Evolutionary conservation across 768 basidiomycete species (phyloP).

Genomic region (Russula sp.): DNA sequence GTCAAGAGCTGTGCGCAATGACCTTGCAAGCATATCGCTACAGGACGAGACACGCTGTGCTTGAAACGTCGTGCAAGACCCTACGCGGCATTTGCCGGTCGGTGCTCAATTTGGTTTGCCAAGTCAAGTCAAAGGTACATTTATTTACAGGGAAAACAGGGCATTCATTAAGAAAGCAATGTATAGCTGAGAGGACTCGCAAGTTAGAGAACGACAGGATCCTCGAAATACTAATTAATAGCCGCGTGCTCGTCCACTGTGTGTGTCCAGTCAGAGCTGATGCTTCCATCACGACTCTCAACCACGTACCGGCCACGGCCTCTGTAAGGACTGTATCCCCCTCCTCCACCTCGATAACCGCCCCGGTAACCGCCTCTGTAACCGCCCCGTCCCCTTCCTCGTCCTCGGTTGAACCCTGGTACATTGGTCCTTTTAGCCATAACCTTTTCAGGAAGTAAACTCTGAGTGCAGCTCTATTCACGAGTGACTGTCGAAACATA

Average conservation of each 20-base stretch:
- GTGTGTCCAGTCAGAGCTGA: conserved; percentile 3
- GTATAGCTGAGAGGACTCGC: not conserved
- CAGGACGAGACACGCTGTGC: too few relatives aligned
- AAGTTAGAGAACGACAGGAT: conserved; percentile 4
- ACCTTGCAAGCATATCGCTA: conserved; percentile 13
- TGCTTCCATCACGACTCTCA: not conserved
- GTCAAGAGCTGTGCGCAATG: conserved; percentile 1
- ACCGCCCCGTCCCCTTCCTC: conserved; percentile 56
- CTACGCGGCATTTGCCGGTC: conserved; percentile 7
- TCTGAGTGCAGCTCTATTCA: not conserved
- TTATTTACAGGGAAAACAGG: conserved; percentile 6
- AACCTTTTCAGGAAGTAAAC: conserved; percentile 47
- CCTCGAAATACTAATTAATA: conserved; percentile 44
- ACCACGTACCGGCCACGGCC: conserved; percentile 64
- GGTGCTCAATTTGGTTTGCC: not conserved
- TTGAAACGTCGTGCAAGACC: not conserved
- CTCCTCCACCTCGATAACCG: conserved; percentile 51
- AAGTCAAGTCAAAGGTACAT: not conserved
- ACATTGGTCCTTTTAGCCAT: conserved; percentile 94
- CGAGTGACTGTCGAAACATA: conserved; percentile 32
- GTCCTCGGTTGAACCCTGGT: conserved; percentile 83
- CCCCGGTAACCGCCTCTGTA: conserved; percentile 47
- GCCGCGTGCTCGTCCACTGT: conserved; percentile 72
- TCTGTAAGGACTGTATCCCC: conserved; percentile 59
- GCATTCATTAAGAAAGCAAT: conserved; percentile 7